phyloP scores from a whole-genome alignment of 148 eudicot genomes.

The Chenopodium suecicum region DNA sequence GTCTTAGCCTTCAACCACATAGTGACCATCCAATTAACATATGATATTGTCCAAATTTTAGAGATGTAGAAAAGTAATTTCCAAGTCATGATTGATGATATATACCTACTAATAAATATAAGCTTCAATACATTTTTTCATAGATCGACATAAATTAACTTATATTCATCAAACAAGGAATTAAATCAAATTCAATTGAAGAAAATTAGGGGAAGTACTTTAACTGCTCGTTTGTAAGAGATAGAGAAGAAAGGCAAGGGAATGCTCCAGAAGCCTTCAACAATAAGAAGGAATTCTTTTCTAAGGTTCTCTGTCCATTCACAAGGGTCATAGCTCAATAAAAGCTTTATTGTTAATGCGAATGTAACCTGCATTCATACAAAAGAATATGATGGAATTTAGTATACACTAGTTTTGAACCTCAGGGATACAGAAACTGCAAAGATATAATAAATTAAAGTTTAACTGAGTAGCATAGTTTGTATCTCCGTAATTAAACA shows the following conservation, averaged over 20 bases:
- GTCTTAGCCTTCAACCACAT: neutral
- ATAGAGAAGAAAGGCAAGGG: constrained; percentile 62
- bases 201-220: constrained; percentile 31
- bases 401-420: neutral
- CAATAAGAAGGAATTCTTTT: constrained; percentile 66
- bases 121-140: no score
- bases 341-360: constrained; percentile 66
- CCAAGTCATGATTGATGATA: no score
- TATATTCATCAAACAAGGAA: no score
- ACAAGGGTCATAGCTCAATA: constrained; percentile 82
- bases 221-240: constrained; percentile 70
- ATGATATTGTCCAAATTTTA: no score
- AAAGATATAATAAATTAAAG: no score
- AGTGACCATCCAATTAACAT: neutral
- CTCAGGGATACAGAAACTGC: no score
- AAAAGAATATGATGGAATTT: neutral
- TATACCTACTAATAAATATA: no score
- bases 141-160: no score
- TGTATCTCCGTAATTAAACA: no score
- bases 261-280: constrained; percentile 76
- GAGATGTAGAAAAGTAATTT: no score
- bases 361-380: constrained; percentile 59
- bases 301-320: constrained; percentile 72
- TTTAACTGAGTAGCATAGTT: no score
- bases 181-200: neutral